Percentiles rank a stretch among this genome's conserved stretches.
Conservation (phyloP, 2,329 filamentous ascomycete species). For the Paecilomyces niveus region DNA sequence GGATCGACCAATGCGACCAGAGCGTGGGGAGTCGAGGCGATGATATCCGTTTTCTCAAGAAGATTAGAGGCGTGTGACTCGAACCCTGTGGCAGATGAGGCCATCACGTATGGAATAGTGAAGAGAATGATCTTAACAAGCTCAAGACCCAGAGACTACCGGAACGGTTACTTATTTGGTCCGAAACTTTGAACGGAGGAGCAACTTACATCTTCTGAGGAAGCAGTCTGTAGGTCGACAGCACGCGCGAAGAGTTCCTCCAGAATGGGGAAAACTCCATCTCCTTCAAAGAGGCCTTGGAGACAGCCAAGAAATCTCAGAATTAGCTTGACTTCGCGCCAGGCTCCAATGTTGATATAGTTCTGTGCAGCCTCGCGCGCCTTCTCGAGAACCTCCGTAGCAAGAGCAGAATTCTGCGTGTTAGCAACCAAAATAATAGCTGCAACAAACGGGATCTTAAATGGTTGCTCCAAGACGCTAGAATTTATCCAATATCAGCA, state of each 20-base stretch:
- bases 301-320: conserved; percentile 85
- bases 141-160: conserved; percentile 61
- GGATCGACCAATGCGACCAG: conserved; percentile 82
- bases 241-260: conserved; percentile 87
- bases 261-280: conserved; percentile 76
- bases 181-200: not conserved
- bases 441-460: conserved; percentile 94
- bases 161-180: conserved; percentile 4
- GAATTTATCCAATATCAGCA: not conserved
- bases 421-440: conserved; percentile 77
- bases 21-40: conserved; percentile 79
- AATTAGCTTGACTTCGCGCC: conserved; percentile 85
- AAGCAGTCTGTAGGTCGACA: conserved; percentile 87
- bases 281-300: conserved; percentile 70
- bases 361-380: conserved; percentile 57
- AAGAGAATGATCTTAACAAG: conserved; percentile 94
- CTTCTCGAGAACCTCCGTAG: conserved; percentile 61
- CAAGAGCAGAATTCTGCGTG: conserved; percentile 66
- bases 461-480: conserved; percentile 76
- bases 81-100: conserved; percentile 61
- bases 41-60: conserved; percentile 90
- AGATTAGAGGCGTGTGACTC: conserved; percentile 68
- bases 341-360: conserved; percentile 65
- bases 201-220: conserved; percentile 75
- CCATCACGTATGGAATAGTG: conserved; percentile 85